Evolutionary conservation across 371 early-diverging fungal genomes (phyloP), one percentile per base, ranked within the genome.

Genomic region (Rhizoclosmatium hyalinum): DNA sequence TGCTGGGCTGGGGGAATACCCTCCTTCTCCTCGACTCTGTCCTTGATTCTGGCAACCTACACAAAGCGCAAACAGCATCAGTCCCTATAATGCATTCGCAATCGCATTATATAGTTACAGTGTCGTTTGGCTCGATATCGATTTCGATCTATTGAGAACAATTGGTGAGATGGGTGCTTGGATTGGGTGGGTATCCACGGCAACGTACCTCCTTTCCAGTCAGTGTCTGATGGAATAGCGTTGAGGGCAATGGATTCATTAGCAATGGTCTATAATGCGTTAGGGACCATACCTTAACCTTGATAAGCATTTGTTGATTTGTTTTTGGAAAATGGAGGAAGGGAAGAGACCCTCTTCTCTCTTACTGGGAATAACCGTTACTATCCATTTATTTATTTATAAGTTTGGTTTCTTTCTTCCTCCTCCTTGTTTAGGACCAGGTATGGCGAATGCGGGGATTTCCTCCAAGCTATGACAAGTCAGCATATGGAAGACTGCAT

Each of bases 1-100:
- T 98, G 98, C 79, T 98, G 98, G 39, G 91, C 90, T 21, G 98
- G 98, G 8, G 98, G 98, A 72, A 98, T 98, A 65, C 97, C 98
- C 82, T 97, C 97, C 86, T 96, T 96, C 82, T 95, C 96, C 78
- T 97, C 96, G 54, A 98, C 92, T 75, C 92, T 89, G 73, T 96
- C 94, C 84, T 97, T 97, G 86, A 98, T 93, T 69, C 94, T 90
- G 54, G 92, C 84, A 80, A 96, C 92, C 91, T 94, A 60, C 0
- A 32, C 32, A 32, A 32, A 32, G 32, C 32, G 32, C 32, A 32
- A 32, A 32, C 32, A 32, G 32, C 32, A 32, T 32, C 32, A 32
- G 32, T 32, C 44, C 41, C 17, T 17, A 19, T 42, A 12, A 17
- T 24, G 32, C 8, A 61, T 32, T 32, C 32, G 32, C 17, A 32